Evolutionary conservation across 805 yeast species (phyloP).

Genomic region (Wickerhamomyces bisporus): DNA sequence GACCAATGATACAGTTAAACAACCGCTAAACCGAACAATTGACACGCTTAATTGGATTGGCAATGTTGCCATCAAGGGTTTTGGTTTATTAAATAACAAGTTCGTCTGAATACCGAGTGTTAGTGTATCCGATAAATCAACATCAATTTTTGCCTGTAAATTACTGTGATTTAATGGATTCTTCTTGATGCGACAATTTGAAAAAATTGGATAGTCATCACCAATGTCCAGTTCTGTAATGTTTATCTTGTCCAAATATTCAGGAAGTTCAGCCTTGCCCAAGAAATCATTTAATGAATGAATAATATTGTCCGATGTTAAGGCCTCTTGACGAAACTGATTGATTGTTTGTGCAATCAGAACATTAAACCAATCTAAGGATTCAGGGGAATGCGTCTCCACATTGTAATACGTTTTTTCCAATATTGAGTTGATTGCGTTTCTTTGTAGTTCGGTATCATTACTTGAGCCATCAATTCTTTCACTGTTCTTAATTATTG

Average conservation of each 20-base stretch:
- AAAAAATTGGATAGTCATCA: constrained; percentile 90
- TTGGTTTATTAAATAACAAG: constrained; percentile 73
- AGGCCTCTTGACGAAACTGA: constrained; percentile 85
- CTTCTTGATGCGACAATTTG: constrained; percentile 80
- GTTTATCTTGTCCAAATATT: constrained; percentile 69
- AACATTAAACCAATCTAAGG: constrained; percentile 96
- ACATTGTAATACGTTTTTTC: constrained; percentile 94
- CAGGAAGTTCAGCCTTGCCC: constrained; percentile 59
- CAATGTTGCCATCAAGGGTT: constrained; percentile 75
- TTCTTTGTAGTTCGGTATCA: constrained; percentile 18
- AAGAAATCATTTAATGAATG: constrained; percentile 70
- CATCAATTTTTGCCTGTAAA: constrained; percentile 85
- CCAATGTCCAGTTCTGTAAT: constrained; percentile 91
- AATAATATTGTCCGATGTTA: constrained; percentile 77
- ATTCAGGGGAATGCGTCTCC: constrained; percentile 79
- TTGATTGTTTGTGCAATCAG: constrained; percentile 85
- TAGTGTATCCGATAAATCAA: constrained; percentile 80
- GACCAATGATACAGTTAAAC: constrained; percentile 63
- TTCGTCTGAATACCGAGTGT: constrained; percentile 83
- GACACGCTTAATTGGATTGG: constrained; percentile 86
- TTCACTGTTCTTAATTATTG: constrained; percentile 21
- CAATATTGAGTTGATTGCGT: constrained; percentile 45
- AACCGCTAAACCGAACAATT: constrained; percentile 85
- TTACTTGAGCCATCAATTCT: constrained; percentile 1
- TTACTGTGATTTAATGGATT: constrained; percentile 42